phyloP scores from a whole-genome alignment of 2,329 filamentous ascomycete genomes.

The Alternaria sp. region DNA sequence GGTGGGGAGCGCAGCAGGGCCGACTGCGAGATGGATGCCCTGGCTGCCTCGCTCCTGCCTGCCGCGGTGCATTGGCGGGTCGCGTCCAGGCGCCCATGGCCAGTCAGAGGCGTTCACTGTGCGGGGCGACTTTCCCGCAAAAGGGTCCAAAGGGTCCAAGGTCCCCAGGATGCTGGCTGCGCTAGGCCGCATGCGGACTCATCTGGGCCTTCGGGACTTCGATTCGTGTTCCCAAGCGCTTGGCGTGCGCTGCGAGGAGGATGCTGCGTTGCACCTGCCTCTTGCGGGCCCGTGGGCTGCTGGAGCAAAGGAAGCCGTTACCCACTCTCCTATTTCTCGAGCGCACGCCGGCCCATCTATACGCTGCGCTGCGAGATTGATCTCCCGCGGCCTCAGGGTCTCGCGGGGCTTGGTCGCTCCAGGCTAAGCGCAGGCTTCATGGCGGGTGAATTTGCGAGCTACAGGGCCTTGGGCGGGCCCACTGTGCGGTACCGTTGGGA shows the following conservation, averaged over 20 bases:
- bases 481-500: not conserved
- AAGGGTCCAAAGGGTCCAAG: constrained; percentile 6
- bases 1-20: not conserved
- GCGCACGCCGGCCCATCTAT: not conserved
- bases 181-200: not conserved
- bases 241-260: not conserved
- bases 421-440: not conserved
- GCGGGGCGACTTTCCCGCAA: constrained; percentile 1
- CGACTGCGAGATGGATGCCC: not conserved
- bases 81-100: not conserved
- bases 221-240: not conserved
- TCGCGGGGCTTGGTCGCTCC: not conserved
- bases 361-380: constrained; percentile 3
- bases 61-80: not conserved
- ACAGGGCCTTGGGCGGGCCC: not conserved
- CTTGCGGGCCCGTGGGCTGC: constrained; percentile 1
- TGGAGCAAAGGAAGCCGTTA: not conserved
- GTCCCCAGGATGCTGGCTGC: not conserved
- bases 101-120: not conserved
- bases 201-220: not conserved
- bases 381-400: not conserved
- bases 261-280: constrained; percentile 7
- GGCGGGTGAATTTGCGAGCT: not conserved
- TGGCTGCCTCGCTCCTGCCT: not conserved
- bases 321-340: not conserved